A percentile compares a stretch with the other conserved stretches of the same genome.
These are phyloP conservation scores for Arabidopsis arenosa DNA, from an alignment of 345 rosid species.

Conservation along the genomic window DNA sequence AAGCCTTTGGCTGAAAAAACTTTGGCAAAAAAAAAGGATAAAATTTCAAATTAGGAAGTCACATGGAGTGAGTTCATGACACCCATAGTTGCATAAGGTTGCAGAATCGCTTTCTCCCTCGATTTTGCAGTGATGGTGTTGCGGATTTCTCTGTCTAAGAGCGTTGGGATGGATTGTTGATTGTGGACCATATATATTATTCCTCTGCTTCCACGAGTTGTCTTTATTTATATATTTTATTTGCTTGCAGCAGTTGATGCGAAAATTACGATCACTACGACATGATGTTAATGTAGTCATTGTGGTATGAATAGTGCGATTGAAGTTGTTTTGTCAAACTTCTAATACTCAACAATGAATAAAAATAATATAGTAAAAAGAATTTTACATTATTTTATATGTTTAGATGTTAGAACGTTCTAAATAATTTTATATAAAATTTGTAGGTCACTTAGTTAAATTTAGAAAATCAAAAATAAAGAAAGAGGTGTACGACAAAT, in stretches of 20 bases:
- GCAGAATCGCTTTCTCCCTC: too few species aligned
- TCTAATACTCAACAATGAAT: neutral
- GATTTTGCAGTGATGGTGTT: too few species aligned
- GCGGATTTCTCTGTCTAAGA: too few species aligned
- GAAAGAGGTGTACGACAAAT: neutral
- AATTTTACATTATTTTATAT: neutral
- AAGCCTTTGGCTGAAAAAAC: too few species aligned
- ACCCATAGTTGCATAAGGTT: too few species aligned
- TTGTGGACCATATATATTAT: too few species aligned
- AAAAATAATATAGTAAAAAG: neutral
- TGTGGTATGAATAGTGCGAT: constrained; percentile 1
- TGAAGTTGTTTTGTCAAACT: constrained; percentile 5
- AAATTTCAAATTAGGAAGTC: too few species aligned
- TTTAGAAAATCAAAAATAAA: neutral
- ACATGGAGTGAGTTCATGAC: too few species aligned
- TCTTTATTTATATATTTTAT: too few species aligned
- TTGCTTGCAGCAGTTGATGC: neutral
- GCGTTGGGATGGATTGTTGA: too few species aligned
- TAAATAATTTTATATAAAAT: neutral
- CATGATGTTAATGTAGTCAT: neutral
- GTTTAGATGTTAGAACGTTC: neutral
- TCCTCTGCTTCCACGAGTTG: too few species aligned
- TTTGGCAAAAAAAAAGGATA: too few species aligned
- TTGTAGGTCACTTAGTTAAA: neutral
- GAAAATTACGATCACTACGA: neutral